phyloP scores from a whole-genome alignment of 2,329 filamentous ascomycete species.

The Paecilomyces formosus region DNA sequence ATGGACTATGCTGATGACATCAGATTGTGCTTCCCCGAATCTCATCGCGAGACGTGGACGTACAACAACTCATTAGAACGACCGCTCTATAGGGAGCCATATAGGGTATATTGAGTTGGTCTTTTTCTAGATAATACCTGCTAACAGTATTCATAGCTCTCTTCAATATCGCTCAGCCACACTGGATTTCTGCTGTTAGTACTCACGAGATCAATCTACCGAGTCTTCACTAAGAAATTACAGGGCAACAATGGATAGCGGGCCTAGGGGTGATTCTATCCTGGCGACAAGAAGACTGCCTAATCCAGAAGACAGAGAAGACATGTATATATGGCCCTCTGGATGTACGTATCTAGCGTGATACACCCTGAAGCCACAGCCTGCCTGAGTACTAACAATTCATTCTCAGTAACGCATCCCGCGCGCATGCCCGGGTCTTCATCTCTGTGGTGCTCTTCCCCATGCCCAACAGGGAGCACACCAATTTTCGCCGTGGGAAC shows the following conservation, averaged over 20 bases:
- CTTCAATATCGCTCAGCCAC: slow-evolving; percentile 28
- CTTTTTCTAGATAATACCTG: not conserved
- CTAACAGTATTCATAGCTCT: slow-evolving; percentile 17
- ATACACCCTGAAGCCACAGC: not conserved
- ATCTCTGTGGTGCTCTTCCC: slow-evolving; percentile 29
- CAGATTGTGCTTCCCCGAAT: slow-evolving; percentile 26
- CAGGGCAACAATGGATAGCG: slow-evolving; percentile 30
- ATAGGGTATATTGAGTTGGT: slow-evolving; percentile 16
- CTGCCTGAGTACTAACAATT: not conserved
- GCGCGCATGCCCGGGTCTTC: slow-evolving; percentile 18
- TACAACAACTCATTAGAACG: slow-evolving; percentile 26
- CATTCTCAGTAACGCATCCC: slow-evolving; percentile 16
- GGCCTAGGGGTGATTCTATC: slow-evolving; percentile 23
- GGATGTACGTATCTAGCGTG: slow-evolving; percentile 15
- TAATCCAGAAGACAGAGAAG: slow-evolving; percentile 21
- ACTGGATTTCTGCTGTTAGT: slow-evolving; percentile 27
- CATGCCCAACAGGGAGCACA: slow-evolving; percentile 21
- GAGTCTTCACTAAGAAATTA: slow-evolving; percentile 10
- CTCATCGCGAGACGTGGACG: slow-evolving; percentile 21
- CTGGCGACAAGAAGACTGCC: slow-evolving; percentile 23
- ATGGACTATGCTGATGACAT: not conserved
- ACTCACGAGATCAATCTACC: not conserved
- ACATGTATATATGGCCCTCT: slow-evolving; percentile 24
- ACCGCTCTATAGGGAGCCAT: slow-evolving; percentile 20
- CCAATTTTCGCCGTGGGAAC: slow-evolving; percentile 31